Percentiles rank a stretch among this genome's conserved stretches.
These are phyloP conservation scores for Naganishia albida DNA, from an alignment of 1,284 basidiomycete species.

Conservation along the genomic window DNA sequence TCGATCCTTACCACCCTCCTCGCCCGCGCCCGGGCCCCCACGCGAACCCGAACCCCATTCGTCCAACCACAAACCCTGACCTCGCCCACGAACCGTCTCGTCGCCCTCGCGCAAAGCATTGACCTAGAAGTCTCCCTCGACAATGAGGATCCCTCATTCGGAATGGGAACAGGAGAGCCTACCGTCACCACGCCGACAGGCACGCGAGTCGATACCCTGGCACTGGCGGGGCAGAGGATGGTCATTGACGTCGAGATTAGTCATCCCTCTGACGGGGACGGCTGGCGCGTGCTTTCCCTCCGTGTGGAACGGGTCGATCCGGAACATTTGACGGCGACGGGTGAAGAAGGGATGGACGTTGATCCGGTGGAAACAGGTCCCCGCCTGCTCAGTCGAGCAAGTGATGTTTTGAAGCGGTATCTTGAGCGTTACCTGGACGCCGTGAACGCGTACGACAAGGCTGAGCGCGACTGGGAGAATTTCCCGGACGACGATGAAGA, in stretches of 20 bases:
- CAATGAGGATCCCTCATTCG: conserved; percentile 20
- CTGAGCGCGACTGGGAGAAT: conserved; percentile 3
- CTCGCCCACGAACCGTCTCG: conserved; percentile 22
- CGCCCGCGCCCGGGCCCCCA: conserved; percentile 7
- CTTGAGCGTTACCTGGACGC: conserved; percentile 20
- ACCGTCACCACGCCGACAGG: neutral
- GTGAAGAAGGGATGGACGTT: conserved; percentile 8
- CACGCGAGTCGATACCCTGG: conserved; percentile 17
- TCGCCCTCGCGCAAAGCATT: conserved; percentile 24
- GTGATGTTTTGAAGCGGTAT: conserved; percentile 1
- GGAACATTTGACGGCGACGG: conserved; percentile 5
- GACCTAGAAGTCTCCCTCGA: conserved; percentile 21
- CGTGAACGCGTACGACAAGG: conserved; percentile 16
- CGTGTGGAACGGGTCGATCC: conserved; percentile 23
- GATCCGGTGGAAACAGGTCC: neutral
- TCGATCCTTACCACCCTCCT: conserved; percentile 5
- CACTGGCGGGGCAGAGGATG: conserved; percentile 20
- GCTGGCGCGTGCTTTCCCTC: conserved; percentile 11
- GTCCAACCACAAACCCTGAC: conserved; percentile 17
- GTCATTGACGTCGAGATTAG: conserved; percentile 21
- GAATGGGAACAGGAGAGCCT: conserved; percentile 14
- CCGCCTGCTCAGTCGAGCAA: neutral
- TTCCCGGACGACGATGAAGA: neutral
- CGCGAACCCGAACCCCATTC: conserved; percentile 4
- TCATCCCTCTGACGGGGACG: conserved; percentile 1